phyloP scores from a whole-genome alignment of 2,329 filamentous ascomycete species.

The Raffaelea arxii region DNA sequence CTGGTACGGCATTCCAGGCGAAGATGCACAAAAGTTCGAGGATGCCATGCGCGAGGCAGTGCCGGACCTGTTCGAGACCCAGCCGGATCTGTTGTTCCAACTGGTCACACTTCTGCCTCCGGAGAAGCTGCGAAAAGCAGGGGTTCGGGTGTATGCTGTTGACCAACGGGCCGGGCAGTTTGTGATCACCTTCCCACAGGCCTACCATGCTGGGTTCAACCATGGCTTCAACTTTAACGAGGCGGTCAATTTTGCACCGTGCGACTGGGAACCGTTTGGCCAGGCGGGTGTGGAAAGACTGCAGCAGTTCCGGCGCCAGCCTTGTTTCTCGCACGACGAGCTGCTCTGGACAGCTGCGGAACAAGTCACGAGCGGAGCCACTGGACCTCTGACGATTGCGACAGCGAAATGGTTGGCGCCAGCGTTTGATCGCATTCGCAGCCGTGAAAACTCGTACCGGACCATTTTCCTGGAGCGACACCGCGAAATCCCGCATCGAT shows the following conservation, averaged over 20 bases:
- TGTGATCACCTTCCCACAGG: conserved; percentile 92
- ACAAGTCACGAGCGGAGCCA: conserved; percentile 48
- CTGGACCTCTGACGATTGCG: conserved; percentile 56
- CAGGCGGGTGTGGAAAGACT: conserved; percentile 77
- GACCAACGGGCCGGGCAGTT: conserved; percentile 94
- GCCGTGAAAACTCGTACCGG: conserved; percentile 61
- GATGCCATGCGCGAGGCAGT: conserved; percentile 91
- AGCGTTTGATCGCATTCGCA: conserved; percentile 68
- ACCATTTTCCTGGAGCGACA: conserved; percentile 57
- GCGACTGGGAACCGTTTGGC: conserved; percentile 90
- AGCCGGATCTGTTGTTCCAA: conserved; percentile 92
- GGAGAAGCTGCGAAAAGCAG: conserved; percentile 84
- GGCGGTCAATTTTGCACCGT: conserved; percentile 93
- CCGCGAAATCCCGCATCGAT: conserved; percentile 37
- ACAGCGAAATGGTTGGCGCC: conserved; percentile 93
- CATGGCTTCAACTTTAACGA: conserved; percentile 99
- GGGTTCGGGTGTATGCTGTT: conserved; percentile 86
- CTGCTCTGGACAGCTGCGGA: conserved; percentile 83
- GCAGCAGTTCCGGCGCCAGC: conserved; percentile 79
- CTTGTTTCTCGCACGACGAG: conserved; percentile 97
- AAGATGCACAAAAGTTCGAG: conserved; percentile 91
- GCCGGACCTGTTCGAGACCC: conserved; percentile 91
- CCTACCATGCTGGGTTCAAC: conserved; percentile 97
- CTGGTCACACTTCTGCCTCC: conserved; percentile 93
- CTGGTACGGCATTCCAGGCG: conserved; percentile 95